A percentile compares a stretch with the other conserved stretches of the same genome.
phyloP scores from a whole-genome alignment of 441 rosid genomes.

The Bruguiera hainesii region DNA sequence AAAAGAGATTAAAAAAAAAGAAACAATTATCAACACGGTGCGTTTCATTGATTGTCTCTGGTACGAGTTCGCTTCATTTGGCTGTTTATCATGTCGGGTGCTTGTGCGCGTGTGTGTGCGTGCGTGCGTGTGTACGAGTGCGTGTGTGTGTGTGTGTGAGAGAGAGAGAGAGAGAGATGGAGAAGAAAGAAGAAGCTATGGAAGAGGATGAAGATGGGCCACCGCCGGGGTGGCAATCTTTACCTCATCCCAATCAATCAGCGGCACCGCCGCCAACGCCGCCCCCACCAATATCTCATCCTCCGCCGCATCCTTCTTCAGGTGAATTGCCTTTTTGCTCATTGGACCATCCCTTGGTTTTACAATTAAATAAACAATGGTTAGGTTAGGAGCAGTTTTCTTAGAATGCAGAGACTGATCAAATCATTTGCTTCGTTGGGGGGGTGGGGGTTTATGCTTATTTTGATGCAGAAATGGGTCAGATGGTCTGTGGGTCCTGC shows the following conservation, averaged over 20 bases:
- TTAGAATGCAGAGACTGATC: not conserved
- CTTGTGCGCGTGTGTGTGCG: no score
- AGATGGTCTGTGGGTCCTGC: constrained; percentile 89
- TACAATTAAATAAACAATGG: not conserved
- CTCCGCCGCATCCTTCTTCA: constrained; percentile 19
- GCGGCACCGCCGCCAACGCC: constrained; percentile 5
- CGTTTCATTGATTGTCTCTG: no score
- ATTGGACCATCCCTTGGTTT: not conserved
- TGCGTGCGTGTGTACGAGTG: no score
- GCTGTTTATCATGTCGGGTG: no score
- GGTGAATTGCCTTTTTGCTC: constrained; percentile 2
- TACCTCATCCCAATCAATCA: constrained; percentile 16
- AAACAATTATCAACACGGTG: no score
- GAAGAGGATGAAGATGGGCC: constrained; percentile 50
- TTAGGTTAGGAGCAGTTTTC: not conserved
- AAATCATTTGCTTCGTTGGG: not conserved
- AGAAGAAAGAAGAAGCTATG: constrained; percentile 15
- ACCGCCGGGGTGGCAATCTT: constrained; percentile 61
- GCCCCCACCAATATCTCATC: constrained; percentile 19
- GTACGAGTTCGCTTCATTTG: no score
- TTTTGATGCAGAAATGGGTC: constrained; percentile 41
- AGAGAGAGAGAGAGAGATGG: not conserved
- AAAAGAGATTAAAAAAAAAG: no score
- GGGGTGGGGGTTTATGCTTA: not conserved
- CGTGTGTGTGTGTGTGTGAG: not conserved